A percentile compares a stretch with the other conserved stretches of the same genome.
Evolutionary conservation across 495 filamentous ascomycete species (phyloP).

Genomic region (Tuber brumale): DNA sequence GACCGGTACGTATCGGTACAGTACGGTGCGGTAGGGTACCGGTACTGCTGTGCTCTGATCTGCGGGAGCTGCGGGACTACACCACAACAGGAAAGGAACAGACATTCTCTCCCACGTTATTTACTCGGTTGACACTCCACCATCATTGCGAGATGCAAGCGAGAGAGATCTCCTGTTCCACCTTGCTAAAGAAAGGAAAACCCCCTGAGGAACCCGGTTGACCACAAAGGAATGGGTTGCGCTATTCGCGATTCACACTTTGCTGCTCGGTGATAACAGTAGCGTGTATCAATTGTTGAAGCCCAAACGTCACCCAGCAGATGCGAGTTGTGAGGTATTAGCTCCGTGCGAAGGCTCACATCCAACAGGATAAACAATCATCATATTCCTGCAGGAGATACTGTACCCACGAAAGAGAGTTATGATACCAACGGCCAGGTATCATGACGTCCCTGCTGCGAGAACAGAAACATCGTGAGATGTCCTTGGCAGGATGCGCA

Average conservation of each 20-base stretch:
- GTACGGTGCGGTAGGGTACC: neutral
- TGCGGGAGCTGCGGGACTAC: neutral
- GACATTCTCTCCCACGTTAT: conserved; percentile 4
- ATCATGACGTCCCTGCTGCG: conserved; percentile 31
- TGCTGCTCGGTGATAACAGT: neutral
- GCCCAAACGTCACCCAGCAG: neutral
- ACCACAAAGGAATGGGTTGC: neutral
- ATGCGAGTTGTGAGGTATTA: neutral
- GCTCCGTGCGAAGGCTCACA: neutral
- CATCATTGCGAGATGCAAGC: conserved; percentile 5
- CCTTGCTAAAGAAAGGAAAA: neutral
- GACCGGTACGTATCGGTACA: no score
- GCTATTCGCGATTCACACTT: neutral
- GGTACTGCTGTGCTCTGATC: neutral
- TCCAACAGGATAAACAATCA: neutral
- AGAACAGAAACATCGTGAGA: conserved; percentile 33
- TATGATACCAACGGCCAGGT: conserved; percentile 4
- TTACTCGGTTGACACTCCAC: conserved; percentile 3
- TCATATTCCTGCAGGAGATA: neutral
- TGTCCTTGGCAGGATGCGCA: conserved; percentile 37
- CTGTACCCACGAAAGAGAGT: neutral
- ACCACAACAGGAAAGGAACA: neutral
- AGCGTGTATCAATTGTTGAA: neutral
- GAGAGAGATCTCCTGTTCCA: conserved; percentile 2
- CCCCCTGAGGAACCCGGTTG: conserved; percentile 3